These are phyloP conservation scores for Cryphonectria parasitica DNA, from an alignment of 2,329 filamentous ascomycete species.

Conservation along the genomic window DNA sequence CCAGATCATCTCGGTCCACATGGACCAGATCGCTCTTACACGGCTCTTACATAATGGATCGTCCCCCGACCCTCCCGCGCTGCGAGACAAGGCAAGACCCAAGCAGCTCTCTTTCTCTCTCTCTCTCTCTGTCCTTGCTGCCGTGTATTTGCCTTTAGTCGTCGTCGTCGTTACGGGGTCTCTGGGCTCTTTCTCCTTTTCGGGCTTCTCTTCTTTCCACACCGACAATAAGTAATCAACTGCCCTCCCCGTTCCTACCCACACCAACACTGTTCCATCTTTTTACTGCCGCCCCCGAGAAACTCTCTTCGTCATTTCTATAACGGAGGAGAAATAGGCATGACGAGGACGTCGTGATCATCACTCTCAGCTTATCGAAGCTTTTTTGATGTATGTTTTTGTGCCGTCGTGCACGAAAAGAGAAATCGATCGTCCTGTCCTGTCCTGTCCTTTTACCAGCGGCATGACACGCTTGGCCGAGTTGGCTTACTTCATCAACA, in stretches of 20 bases:
- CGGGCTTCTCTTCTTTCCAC: background rate
- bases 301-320: background rate
- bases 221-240: slow-evolving; percentile 23
- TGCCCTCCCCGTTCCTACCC: slow-evolving; percentile 1
- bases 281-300: background rate
- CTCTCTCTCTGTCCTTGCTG: background rate
- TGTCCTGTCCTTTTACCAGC: background rate
- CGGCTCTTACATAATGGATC: slow-evolving; percentile 19
- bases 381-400: slow-evolving; percentile 11
- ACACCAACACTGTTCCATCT: slow-evolving; percentile 1
- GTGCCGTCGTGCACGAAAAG: background rate
- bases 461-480: background rate
- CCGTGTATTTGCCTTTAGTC: background rate
- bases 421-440: background rate
- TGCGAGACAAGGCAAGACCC: background rate
- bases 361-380: background rate
- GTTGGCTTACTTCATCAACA: slow-evolving; percentile 29
- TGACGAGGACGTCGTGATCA: background rate
- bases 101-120: background rate
- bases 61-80: slow-evolving; percentile 1
- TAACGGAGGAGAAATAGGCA: background rate
- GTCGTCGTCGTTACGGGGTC: background rate
- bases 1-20: background rate
- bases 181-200: background rate
- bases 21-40: background rate